Conservation (phyloP, 2,329 filamentous ascomycete species). For the Xylaria sp. region DNA sequence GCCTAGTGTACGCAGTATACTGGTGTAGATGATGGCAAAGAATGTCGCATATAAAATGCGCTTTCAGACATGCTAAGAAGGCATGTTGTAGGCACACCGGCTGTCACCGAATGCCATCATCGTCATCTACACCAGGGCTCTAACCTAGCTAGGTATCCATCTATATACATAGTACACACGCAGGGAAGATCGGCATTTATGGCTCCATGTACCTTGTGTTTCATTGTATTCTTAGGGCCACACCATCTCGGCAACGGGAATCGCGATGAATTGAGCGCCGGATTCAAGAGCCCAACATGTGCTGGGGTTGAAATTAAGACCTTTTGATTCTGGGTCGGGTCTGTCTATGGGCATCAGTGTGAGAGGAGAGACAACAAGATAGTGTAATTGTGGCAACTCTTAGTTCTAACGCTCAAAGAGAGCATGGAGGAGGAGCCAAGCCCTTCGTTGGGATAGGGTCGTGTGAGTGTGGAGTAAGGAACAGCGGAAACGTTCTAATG, state of each 20-base stretch:
- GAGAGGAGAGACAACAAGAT: constrained; percentile 18
- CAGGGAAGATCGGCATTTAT: constrained; percentile 41
- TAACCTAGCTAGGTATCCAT: constrained; percentile 17
- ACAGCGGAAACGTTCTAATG: constrained; percentile 37
- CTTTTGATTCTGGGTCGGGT: constrained; percentile 22
- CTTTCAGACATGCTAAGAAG: constrained; percentile 30
- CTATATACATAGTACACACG: constrained; percentile 33
- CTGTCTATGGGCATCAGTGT: not conserved
- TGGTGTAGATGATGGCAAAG: not conserved
- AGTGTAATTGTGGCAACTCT: constrained; percentile 38
- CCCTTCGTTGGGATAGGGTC: constrained; percentile 15
- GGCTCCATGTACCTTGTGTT: constrained; percentile 46
- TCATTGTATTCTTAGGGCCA: constrained; percentile 47
- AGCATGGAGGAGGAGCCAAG: constrained; percentile 22
- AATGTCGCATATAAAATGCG: constrained; percentile 39
- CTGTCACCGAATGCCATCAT: constrained; percentile 22
- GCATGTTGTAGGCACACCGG: constrained; percentile 26
- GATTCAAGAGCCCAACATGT: constrained; percentile 35
- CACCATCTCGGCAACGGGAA: constrained; percentile 41
- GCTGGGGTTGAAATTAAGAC: constrained; percentile 31
- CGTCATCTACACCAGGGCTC: constrained; percentile 25
- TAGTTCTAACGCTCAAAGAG: constrained; percentile 27
- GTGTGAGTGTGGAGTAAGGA: constrained; percentile 32
- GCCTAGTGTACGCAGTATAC: not conserved
- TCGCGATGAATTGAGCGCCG: constrained; percentile 24